Conservation (phyloP, 2,329 filamentous ascomycete genomes). For the Cladosporium oxysporum region DNA sequence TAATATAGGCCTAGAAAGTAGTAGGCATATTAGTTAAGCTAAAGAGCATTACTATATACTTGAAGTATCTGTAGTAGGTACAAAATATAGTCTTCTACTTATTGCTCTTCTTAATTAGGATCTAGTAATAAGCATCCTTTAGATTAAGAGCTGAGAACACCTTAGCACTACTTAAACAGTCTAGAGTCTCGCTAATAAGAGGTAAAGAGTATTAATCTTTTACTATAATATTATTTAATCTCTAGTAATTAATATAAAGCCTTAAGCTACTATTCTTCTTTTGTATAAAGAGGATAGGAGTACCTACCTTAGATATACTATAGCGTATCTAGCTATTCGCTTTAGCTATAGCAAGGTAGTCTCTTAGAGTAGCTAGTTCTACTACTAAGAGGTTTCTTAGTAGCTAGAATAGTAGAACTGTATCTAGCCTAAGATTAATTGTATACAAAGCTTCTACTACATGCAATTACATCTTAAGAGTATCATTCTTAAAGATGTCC, state of each 20-base stretch:
- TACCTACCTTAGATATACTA: background rate
- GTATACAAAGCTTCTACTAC: background rate
- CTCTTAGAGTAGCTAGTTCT: background rate
- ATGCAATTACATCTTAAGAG: no score
- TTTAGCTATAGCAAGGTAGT: background rate
- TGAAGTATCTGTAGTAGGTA: constrained; percentile 36
- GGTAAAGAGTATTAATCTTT: constrained; percentile 11
- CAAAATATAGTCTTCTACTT: constrained; percentile 30
- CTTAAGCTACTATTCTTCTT: background rate
- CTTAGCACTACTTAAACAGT: background rate
- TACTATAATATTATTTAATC: background rate
- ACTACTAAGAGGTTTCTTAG: background rate
- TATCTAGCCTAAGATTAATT: background rate
- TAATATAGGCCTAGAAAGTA: constrained; percentile 23
- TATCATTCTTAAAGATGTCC: background rate
- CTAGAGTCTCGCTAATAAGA: background rate
- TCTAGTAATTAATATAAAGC: background rate
- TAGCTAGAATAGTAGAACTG: background rate
- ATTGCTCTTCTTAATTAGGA: background rate
- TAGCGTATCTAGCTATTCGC: background rate
- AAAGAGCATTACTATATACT: constrained; percentile 41
- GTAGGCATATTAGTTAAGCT: constrained; percentile 15
- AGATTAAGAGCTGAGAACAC: background rate
- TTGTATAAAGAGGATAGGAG: no score
- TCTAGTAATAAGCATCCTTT: background rate